Percentiles rank a stretch among this genome's conserved stretches.
Evolutionary conservation across 371 early-diverging fungal species (phyloP).

Genomic region (Rhizopus arrhizus): DNA sequence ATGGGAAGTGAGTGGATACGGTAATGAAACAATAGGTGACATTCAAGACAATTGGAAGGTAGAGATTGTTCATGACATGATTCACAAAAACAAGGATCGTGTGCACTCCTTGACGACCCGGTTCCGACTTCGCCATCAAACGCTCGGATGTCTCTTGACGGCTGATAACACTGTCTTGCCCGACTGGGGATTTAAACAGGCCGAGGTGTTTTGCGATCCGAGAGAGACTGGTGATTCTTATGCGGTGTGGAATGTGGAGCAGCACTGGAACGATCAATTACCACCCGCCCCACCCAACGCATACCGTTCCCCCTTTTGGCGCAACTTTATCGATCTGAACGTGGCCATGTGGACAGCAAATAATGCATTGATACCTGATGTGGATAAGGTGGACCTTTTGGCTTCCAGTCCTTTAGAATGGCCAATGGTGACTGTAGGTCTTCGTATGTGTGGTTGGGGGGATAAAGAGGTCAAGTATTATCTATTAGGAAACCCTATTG

Average conservation of each 20-base stretch:
- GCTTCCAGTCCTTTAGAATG: slow-evolving; percentile 93
- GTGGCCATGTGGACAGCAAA: slow-evolving; percentile 98
- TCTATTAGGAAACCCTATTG: slow-evolving; percentile 94
- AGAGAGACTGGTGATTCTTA: slow-evolving; percentile 59
- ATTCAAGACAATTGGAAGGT: slow-evolving; percentile 89
- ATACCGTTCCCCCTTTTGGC: slow-evolving; percentile 79
- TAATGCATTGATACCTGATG: slow-evolving; percentile 97
- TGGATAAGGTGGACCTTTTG: slow-evolving; percentile 91
- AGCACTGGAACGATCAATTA: slow-evolving; percentile 80
- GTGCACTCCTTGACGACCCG: slow-evolving; percentile 83
- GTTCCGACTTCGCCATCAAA: slow-evolving; percentile 84
- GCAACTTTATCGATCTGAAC: slow-evolving; percentile 92
- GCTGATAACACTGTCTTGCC: slow-evolving; percentile 85
- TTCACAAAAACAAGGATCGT: slow-evolving; percentile 45
- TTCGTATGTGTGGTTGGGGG: slow-evolving; percentile 98
- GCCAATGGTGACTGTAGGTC: slow-evolving; percentile 90
- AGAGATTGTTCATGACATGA: slow-evolving; percentile 77
- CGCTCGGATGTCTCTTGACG: slow-evolving; percentile 81
- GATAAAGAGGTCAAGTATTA: slow-evolving; percentile 90
- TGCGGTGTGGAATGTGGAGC: slow-evolving; percentile 97
- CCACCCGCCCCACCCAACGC: slow-evolving; percentile 61
- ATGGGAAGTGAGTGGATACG: slow-evolving; percentile 90
- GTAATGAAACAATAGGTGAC: slow-evolving; percentile 74
- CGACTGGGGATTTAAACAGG: slow-evolving; percentile 98
- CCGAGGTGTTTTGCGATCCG: slow-evolving; percentile 89